Evolutionary conservation across 2,329 filamentous ascomycete species (phyloP).

Genomic region (Bimuria novae-zelandiae): DNA sequence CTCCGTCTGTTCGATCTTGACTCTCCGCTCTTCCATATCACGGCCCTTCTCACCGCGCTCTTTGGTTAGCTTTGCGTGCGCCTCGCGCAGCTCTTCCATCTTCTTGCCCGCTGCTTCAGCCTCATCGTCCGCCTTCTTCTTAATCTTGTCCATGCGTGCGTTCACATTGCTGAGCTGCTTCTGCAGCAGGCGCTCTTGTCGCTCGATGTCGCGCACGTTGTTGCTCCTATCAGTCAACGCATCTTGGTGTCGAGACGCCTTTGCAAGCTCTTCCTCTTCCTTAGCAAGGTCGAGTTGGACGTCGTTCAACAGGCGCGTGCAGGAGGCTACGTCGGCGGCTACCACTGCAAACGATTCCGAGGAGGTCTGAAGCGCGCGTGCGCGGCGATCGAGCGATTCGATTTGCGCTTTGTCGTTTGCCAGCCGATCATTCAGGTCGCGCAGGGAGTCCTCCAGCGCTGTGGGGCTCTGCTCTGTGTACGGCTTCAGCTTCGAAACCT

Average conservation of each 20-base stretch:
- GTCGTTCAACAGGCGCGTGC: conserved; percentile 87
- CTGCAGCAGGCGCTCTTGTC: conserved; percentile 80
- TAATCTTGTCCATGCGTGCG: conserved; percentile 82
- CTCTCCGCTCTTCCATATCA: conserved; percentile 87
- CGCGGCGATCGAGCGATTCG: conserved; percentile 82
- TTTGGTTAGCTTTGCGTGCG: conserved; percentile 80
- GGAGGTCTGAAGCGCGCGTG: conserved; percentile 89
- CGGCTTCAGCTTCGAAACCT: conserved; percentile 85
- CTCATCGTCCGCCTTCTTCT: conserved; percentile 79
- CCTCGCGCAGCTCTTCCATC: conserved; percentile 84
- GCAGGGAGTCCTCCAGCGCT: conserved; percentile 77
- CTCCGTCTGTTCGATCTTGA: conserved; percentile 97
- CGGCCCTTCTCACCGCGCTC: conserved; percentile 85
- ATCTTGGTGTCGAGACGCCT: conserved; percentile 81
- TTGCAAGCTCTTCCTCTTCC: conserved; percentile 86
- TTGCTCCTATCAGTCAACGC: conserved; percentile 86
- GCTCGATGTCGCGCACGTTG: conserved; percentile 88
- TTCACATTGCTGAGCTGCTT: conserved; percentile 85
- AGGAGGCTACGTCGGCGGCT: conserved; percentile 80
- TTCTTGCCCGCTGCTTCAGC: conserved; percentile 78
- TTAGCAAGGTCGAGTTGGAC: conserved; percentile 82
- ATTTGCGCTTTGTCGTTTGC: conserved; percentile 81
- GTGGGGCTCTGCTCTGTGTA: conserved; percentile 90
- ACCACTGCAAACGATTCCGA: conserved; percentile 88
- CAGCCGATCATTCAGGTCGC: conserved; percentile 80